phyloP scores from a whole-genome alignment of 2,329 filamentous ascomycete genomes.

The Aureobasidium sp. region DNA sequence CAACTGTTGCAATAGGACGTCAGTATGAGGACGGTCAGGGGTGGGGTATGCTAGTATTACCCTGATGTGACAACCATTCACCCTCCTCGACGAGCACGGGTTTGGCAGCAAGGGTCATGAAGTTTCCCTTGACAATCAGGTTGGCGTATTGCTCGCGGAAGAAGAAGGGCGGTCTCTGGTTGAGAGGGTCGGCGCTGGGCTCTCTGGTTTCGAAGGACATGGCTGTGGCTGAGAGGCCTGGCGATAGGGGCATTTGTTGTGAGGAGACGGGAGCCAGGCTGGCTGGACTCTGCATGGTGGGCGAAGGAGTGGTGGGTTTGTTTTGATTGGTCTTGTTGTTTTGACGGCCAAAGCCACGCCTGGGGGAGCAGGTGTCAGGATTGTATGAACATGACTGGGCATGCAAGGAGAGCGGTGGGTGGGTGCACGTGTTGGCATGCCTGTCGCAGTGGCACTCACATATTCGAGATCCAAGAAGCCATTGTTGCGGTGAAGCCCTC shows the following conservation, averaged over 20 bases:
- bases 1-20: constrained; percentile 47
- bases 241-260: constrained; percentile 18
- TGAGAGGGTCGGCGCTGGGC: constrained; percentile 24
- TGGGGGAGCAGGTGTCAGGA: constrained; percentile 12
- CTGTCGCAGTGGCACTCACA: constrained; percentile 12
- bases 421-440: background rate
- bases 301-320: constrained; percentile 24
- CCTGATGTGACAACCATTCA: constrained; percentile 93
- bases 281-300: constrained; percentile 23
- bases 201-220: constrained; percentile 58
- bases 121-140: constrained; percentile 93
- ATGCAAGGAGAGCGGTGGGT: background rate
- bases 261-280: constrained; percentile 16
- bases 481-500: constrained; percentile 9
- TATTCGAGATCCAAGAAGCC: constrained; percentile 16
- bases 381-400: background rate
- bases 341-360: constrained; percentile 25
- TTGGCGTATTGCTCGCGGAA: constrained; percentile 67
- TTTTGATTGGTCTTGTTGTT: constrained; percentile 20
- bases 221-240: constrained; percentile 45
- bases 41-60: too few relatives aligned
- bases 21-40: too few relatives aligned
- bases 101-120: constrained; percentile 87
- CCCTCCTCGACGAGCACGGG: constrained; percentile 89
- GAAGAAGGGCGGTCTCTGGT: constrained; percentile 64